Conservation (phyloP, 2,329 filamentous ascomycete genomes). For the Apiospora sp. region DNA sequence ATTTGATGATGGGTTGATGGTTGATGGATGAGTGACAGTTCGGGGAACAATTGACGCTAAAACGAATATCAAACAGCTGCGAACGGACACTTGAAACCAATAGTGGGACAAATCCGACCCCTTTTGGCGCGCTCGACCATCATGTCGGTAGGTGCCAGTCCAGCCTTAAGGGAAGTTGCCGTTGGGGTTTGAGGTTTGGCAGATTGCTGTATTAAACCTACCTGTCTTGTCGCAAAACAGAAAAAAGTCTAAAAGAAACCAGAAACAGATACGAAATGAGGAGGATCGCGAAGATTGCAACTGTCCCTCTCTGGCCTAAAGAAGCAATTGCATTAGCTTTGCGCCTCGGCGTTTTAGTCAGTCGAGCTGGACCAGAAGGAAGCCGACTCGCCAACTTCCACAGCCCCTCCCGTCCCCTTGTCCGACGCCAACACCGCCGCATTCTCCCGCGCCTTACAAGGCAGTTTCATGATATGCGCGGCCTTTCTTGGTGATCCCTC, state of each 20-base stretch:
- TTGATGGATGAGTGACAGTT: background rate
- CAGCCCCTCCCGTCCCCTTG: background rate
- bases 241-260: background rate
- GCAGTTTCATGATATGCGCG: conserved; percentile 10
- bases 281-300: background rate
- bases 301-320: too few relatives aligned
- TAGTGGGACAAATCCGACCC: conserved; percentile 22
- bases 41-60: conserved; percentile 26
- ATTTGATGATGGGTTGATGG: conserved; percentile 7
- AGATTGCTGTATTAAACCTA: background rate
- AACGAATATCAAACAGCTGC: conserved; percentile 32
- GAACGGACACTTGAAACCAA: conserved; percentile 35
- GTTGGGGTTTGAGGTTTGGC: background rate
- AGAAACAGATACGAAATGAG: background rate
- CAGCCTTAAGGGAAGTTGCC: background rate
- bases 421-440: background rate
- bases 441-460: background rate
- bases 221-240: background rate
- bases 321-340: background rate
- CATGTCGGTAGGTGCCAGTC: background rate
- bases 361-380: background rate
- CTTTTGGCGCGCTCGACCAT: background rate
- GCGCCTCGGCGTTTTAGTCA: conserved; percentile 5
- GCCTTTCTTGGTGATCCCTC: background rate
- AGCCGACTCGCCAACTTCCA: background rate